Evolutionary conservation across 352 stramenopile species (phyloP), one percentile per base, ranked within the genome.

Genomic region (Globisporangium viniferum): DNA sequence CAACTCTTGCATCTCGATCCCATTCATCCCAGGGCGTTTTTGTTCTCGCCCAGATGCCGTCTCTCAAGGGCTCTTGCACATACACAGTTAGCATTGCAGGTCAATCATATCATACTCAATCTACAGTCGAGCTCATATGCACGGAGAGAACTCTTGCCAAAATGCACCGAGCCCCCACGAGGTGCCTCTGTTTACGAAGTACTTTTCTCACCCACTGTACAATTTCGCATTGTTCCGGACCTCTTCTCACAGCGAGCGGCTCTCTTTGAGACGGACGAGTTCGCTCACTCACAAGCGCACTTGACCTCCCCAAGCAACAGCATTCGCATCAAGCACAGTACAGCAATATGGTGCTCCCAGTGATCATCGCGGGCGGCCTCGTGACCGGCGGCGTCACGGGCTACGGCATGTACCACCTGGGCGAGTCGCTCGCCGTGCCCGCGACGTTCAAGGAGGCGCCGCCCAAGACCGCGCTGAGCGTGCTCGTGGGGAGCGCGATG

Each of bases 361-460:
- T 91, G 58, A 82, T 91, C 61, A 82, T 93, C 74, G 74, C 81
- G 18, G 80, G 81, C 33, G 85, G 76, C 8, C 51, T 80, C 3
- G 75, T 84, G 39, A 53, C 74, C 15, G 81, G 82, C 18, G 73
- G 73, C 35, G 71, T 77, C 14, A 88, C 80, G 18, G 80, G 70
- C 41, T 93, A 93, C 70, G 68, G 74, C 51, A 91, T 91, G 83
- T 93, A 89, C 72, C 81, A 90, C 57, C 46, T 69, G 24, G 85
- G 85, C n/a, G 78, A 78, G 51, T 49, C 63, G 33, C 59, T 90
- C 33, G 85, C 80, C 6, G 69, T 90, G 44, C 81, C 79, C 0
- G 31, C 77, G 1, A 65, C 53, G 22, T 54, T 56, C 18, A 71
- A 60, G 3, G 57, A 82, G 18, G 67, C 73, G n/a, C 85, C 82